These are phyloP conservation scores for Penicillium soppii DNA, from an alignment of 495 filamentous ascomycete species.

Conservation along the genomic window DNA sequence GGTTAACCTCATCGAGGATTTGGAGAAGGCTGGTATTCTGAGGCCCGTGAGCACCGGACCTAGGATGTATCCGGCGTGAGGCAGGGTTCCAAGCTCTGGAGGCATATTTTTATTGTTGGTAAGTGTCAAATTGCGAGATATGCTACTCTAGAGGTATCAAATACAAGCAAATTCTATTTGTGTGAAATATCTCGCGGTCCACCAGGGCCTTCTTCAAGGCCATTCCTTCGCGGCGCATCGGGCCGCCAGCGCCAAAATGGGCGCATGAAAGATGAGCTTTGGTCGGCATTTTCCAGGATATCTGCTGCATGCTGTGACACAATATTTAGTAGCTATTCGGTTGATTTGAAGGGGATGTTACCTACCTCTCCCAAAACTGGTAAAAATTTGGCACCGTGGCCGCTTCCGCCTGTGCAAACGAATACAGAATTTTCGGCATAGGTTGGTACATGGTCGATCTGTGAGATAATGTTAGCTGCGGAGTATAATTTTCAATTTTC, in stretches of 20 bases:
- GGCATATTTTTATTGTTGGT: too few relatives aligned
- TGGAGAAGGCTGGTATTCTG: constrained; percentile 51
- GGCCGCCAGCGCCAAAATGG: constrained; percentile 19
- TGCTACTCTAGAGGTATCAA: too few relatives aligned
- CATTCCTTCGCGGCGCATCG: constrained; percentile 15
- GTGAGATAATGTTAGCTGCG: background rate
- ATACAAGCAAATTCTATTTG: background rate
- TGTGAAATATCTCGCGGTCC: constrained; percentile 17
- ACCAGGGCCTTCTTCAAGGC: constrained; percentile 13
- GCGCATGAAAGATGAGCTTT: constrained; percentile 19
- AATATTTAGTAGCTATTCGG: background rate
- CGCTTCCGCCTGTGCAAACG: constrained; percentile 22
- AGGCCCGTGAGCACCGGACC: constrained; percentile 42
- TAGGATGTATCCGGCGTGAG: constrained; percentile 20
- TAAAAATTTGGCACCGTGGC: constrained; percentile 22
- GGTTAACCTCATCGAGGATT: constrained; percentile 51
- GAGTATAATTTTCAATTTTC: background rate
- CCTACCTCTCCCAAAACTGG: constrained; percentile 17
- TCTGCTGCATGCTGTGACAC: constrained; percentile 17
- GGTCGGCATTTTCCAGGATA: constrained; percentile 13
- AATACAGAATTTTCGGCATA: constrained; percentile 20
- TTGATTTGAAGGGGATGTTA: background rate
- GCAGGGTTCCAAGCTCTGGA: too few relatives aligned
- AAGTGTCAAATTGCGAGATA: too few relatives aligned
- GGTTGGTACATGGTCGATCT: constrained; percentile 16